These are phyloP conservation scores for Podaxis carcinomalis DNA, from an alignment of 768 basidiomycete genomes.

Conservation along the genomic window DNA sequence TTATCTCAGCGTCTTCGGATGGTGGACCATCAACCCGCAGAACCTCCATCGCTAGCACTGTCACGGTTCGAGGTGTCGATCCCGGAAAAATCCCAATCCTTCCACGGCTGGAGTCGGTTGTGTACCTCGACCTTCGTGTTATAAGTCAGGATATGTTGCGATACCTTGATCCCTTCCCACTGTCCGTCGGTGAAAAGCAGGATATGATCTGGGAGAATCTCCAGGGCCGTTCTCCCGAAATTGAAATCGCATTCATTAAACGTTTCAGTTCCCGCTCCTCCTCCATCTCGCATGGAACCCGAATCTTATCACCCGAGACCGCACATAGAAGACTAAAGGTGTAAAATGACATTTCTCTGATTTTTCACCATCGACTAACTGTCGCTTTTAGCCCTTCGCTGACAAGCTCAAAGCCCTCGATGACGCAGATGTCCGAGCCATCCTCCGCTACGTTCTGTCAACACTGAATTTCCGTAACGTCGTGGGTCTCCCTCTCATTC, in stretches of 20 bases:
- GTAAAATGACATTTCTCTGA: slow-evolving; percentile 12
- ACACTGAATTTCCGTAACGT: slow-evolving; percentile 26
- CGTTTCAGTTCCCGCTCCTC: slow-evolving; percentile 16
- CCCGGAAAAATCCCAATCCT: background rate
- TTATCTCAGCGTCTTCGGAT: slow-evolving; percentile 15
- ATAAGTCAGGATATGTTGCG: slow-evolving; percentile 1
- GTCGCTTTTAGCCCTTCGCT: background rate
- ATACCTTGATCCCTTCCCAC: slow-evolving; percentile 19
- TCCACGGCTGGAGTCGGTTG: background rate
- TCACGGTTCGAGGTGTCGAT: background rate
- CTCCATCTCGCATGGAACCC: slow-evolving; percentile 22
- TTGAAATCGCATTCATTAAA: slow-evolving; percentile 3
- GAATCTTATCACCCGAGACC: slow-evolving; percentile 20
- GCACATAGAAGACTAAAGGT: slow-evolving; percentile 30
- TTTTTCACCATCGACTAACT: background rate
- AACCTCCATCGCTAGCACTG: background rate
- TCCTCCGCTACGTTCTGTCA: slow-evolving; percentile 33
- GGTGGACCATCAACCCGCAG: background rate
- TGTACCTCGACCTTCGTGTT: background rate
- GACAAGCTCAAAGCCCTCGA: background rate
- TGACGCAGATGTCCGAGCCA: background rate
- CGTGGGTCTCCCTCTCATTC: slow-evolving; percentile 34
- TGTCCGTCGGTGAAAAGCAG: slow-evolving; percentile 7
- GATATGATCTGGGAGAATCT: background rate
- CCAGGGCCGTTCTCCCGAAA: slow-evolving; percentile 3